Base-by-base conservation (phyloP, 2,329 filamentous ascomycete species). In the Claviceps africana region DNA sequence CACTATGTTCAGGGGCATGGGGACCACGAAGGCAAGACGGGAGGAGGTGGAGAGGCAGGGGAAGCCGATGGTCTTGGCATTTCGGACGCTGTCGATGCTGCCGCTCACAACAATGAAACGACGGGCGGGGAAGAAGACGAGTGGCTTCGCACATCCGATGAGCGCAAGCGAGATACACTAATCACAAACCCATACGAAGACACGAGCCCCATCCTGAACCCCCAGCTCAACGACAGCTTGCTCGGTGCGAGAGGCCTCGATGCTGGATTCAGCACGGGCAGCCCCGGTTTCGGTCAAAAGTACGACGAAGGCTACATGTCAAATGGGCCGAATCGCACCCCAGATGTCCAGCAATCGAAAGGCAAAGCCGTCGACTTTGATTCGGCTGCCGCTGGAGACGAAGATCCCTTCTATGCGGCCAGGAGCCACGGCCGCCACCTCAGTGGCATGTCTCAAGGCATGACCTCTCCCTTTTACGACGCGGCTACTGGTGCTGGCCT, bases 271-370 rank as follows among this genome's bases (percentile, higher is more conserved):
- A 63, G 76, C 64, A 67, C 77, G 57, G 69, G 79, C 65, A 75
- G 82, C 63, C 77, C 79, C 48, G 65, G 73, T 59, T 78, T 74
- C 44, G 74, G 76, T 54, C 79, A 72, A 54, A 86, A 83, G 65
- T 73, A 70, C 50, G 88, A 96, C 62, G 91, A 97, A 70, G 91
- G 90, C 8, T 97, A 96, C 68, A 90, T 91, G 58, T 95, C 91
- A 25, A 88, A 80, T 52, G 79, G 74, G 2, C 76, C 77, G 2
- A 75, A 77, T 56, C 75, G 77, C 57, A 75, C 72, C 3, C 77
- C 77, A 0, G 76, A 78, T 44, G 30, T 8, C 22, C 61, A 72
- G 37, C 67, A 74, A 47, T 65, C 71, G 54, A 76, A 81, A 61
- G 77, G 76, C 60, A 81, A 83, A 61, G 77, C 75, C 22, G 62